Conservation (phyloP, 306 rosid species). For the Mimosa bimucronata region DNA sequence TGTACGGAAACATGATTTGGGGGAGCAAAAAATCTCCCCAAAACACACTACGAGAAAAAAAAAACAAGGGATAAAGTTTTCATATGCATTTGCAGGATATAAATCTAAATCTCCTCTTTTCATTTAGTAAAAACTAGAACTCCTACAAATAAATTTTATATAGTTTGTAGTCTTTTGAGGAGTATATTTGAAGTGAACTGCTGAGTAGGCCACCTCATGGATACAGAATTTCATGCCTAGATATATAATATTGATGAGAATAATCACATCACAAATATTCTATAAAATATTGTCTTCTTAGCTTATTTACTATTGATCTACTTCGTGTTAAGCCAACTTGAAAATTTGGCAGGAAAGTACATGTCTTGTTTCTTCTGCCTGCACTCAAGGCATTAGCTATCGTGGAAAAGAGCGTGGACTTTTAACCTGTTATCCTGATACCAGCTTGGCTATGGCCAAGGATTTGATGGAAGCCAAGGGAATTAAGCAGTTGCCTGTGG, state of each 20-base stretch:
- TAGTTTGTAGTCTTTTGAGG: constrained; percentile 24
- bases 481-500: constrained; percentile 89
- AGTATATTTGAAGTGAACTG: constrained; percentile 17
- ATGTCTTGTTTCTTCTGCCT: constrained; percentile 76
- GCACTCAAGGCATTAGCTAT: constrained; percentile 84
- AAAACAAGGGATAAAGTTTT: background rate
- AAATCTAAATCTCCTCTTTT: constrained; percentile 5
- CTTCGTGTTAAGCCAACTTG: constrained; percentile 23
- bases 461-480: constrained; percentile 98
- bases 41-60: background rate
- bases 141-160: background rate
- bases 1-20: background rate
- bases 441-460: constrained; percentile 78
- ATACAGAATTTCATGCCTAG: constrained; percentile 22
- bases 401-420: constrained; percentile 83
- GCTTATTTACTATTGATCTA: constrained; percentile 12
- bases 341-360: constrained; percentile 58
- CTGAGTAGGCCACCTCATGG: background rate
- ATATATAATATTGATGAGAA: constrained; percentile 11
- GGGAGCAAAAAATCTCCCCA: background rate
- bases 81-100: too few relatives aligned
- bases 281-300: constrained; percentile 8
- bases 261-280: constrained; percentile 11
- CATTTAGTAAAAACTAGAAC: constrained; percentile 3
- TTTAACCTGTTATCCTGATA: constrained; percentile 81